Base-by-base conservation (phyloP, 495 filamentous ascomycete genomes). In the Aspergillus saccharolyticus region DNA sequence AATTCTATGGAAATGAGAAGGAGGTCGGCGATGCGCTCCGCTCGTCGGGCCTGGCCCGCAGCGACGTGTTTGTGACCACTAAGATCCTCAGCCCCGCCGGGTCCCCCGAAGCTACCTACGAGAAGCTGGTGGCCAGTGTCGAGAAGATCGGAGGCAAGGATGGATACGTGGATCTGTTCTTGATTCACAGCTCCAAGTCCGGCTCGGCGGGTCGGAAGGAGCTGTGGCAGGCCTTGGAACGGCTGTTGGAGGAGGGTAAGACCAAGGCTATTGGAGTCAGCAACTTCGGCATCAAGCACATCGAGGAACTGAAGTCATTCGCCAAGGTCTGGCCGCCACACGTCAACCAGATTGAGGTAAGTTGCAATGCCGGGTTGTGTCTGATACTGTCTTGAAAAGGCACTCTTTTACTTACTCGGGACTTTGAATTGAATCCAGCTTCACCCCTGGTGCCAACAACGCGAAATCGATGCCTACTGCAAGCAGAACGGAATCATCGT, bases 281-380 rank as follows among this genome's bases (percentile, higher is more conserved):
- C 66, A 90, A 89, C 62, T 89, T 80, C 64, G 87, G 82, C 2
- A 79, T 83, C 42, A 66, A 72, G 24, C 80, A 85, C 55, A 81
- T 86, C 50, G 79, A 85, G 62, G 78, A 84, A 62, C 70, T 89
- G 78, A 84, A 81, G 69, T 59, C 64, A 14, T 85, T 80, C 69
- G 83, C 85, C 18, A 78, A 77, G 57, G 74, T 83, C 3, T 85
- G 78, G 75, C 87, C 87, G 55, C 85, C 84, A 18, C 78, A 80
- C 33, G 84, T 88, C 4, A 88, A 89, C 66, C 87, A 90, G 61
- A 83, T 89, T 66, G 82, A 86, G 78, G 83, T 84, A 57, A 39
- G 69, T 70, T 44, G 15, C 45, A 24, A 49, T 21, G 25, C 8
- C 42, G 44, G 0, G 46, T 56, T 33, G 18, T 39, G 10, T 2